These are phyloP conservation scores for Erodium moschatum DNA, from an alignment of 441 rosid genomes.

Conservation along the genomic window DNA sequence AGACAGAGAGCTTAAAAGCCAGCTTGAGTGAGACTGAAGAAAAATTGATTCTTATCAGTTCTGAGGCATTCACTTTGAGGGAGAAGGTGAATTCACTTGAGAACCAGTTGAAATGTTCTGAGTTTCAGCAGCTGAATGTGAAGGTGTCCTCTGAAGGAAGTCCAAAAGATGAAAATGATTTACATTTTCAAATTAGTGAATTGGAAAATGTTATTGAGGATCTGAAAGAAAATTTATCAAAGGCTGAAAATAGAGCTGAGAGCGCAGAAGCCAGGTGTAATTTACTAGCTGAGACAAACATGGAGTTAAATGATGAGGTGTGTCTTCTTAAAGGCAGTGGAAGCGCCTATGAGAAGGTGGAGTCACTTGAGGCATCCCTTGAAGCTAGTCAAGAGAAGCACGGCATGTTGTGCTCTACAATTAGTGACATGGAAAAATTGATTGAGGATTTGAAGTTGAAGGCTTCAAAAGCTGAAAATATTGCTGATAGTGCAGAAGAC, in stretches of 20 bases:
- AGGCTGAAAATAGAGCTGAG: conserved; percentile 68
- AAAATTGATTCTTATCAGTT: conserved; percentile 38
- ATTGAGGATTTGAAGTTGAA: conserved; percentile 67
- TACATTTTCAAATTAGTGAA: conserved; percentile 36
- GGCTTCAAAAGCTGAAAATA: conserved; percentile 56
- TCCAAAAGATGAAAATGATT: conserved; percentile 14
- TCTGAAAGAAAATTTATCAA: conserved; percentile 56
- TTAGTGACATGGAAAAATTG: conserved; percentile 70
- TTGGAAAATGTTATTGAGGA: conserved; percentile 76
- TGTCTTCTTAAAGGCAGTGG: neutral
- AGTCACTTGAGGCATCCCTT: conserved; percentile 61
- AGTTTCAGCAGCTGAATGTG: conserved; percentile 25
- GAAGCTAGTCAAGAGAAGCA: conserved; percentile 88
- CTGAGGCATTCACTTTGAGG: conserved; percentile 43
- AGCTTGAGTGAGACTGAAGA: conserved; percentile 53
- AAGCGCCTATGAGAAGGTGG: conserved; percentile 22
- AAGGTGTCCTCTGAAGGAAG: conserved; percentile 27
- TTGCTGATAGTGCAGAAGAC: conserved; percentile 68
- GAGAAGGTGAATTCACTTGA: conserved; percentile 48
- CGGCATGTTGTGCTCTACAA: conserved; percentile 50
- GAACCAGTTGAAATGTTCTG: conserved; percentile 47
- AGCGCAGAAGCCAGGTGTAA: conserved; percentile 60
- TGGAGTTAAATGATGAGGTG: neutral
- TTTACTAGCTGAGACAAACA: conserved; percentile 6
- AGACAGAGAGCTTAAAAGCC: conserved; percentile 43